A percentile compares a stretch with the other conserved stretches of the same genome.
Conservation (phyloP, 805 yeast genomes). For the Lipomyces yamanashiensis region DNA sequence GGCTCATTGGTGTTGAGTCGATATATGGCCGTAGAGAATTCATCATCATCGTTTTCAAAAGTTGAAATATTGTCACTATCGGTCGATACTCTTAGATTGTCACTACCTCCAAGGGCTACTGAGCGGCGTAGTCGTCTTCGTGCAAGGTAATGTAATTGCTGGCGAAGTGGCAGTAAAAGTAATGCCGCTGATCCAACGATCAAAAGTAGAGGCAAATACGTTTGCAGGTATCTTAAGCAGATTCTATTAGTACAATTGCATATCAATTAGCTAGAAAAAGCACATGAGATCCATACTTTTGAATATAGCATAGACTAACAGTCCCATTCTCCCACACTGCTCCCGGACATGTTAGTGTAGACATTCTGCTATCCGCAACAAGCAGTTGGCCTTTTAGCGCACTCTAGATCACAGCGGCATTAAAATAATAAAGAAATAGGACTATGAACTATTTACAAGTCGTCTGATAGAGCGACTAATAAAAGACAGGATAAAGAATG, state of each 20-base stretch:
- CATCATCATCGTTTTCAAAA: conserved; percentile 19
- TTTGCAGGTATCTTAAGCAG: conserved; percentile 17
- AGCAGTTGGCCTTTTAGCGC: no score
- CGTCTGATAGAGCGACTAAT: no score
- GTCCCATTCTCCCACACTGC: conserved; percentile 11
- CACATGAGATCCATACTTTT: conserved; percentile 2
- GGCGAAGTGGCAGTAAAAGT: conserved; percentile 9
- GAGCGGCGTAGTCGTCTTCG: not conserved
- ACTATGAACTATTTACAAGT: no score
- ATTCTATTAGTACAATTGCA: not conserved
- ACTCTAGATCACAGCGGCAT: no score
- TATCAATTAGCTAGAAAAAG: no score
- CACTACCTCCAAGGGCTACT: conserved; percentile 7
- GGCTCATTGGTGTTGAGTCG: conserved; percentile 26
- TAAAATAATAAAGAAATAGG: no score
- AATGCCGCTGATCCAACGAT: conserved; percentile 9
- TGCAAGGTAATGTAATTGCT: not conserved
- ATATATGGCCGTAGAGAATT: conserved; percentile 10
- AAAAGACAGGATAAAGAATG: no score
- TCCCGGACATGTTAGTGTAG: conserved; percentile 4
- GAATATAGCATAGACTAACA: conserved; percentile 12
- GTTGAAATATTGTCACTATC: conserved; percentile 6
- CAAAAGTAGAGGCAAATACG: conserved; percentile 10
- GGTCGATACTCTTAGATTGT: not conserved
- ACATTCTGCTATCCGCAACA: not conserved